Evolutionary conservation across 345 rosid species (phyloP).

Genomic region (Rhodamnia rubescens): DNA sequence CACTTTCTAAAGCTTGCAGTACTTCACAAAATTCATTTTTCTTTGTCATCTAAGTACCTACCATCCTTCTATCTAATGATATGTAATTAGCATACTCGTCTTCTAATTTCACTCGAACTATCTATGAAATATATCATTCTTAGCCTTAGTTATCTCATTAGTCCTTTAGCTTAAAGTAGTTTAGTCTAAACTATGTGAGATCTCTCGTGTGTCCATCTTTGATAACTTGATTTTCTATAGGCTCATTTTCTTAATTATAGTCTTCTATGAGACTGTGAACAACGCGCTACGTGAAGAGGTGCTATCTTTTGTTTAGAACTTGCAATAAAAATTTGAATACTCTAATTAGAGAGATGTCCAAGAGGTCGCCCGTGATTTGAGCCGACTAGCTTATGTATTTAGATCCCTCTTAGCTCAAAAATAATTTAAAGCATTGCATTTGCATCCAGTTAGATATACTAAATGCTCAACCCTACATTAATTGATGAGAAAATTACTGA

Average conservation of each 20-base stretch:
- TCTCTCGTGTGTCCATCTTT: not conserved
- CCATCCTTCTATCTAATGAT: not conserved
- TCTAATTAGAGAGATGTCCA: not conserved
- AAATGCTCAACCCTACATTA: not conserved
- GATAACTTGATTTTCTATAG: not conserved
- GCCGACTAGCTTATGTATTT: not conserved
- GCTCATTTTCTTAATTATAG: not conserved
- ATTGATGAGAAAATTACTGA: not conserved
- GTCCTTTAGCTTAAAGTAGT: not conserved
- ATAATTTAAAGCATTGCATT: not conserved
- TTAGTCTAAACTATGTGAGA: not conserved
- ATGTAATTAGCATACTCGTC: not conserved
- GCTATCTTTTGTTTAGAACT: not conserved
- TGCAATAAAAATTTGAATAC: not conserved
- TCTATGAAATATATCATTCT: not conserved
- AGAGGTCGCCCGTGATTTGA: not conserved
- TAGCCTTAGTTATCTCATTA: not conserved
- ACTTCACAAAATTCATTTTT: not conserved
- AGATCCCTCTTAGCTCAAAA: not conserved
- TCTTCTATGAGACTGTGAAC: not conserved
- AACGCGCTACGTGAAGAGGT: not conserved
- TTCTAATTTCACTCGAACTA: not conserved
- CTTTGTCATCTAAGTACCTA: not conserved
- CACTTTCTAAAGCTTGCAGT: not conserved
- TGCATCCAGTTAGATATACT: not conserved